phyloP scores from a whole-genome alignment of 2,329 filamentous ascomycete species.

The Coniochaeta hoffmannii region DNA sequence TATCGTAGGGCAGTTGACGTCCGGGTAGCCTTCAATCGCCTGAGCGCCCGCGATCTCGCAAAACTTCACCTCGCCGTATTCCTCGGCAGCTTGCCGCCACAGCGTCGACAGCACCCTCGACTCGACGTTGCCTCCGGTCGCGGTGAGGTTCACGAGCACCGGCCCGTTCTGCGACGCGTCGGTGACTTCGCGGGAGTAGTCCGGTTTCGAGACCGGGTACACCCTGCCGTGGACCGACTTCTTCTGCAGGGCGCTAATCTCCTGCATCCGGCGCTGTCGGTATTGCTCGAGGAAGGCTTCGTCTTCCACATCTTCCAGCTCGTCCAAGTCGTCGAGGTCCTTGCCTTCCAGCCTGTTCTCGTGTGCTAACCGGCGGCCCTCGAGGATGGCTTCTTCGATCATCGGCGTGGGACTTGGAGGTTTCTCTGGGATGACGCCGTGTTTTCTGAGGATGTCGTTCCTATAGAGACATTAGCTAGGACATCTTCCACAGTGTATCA shows the following conservation, averaged over 20 bases:
- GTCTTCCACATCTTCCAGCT: constrained; percentile 92
- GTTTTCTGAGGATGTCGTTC: constrained; percentile 97
- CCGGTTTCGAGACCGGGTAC: constrained; percentile 89
- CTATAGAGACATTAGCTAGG: constrained; percentile 39
- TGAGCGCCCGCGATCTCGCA: constrained; percentile 89
- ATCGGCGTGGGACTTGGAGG: constrained; percentile 90
- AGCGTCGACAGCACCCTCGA: constrained; percentile 76
- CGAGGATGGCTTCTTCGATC: constrained; percentile 87
- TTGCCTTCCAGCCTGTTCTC: constrained; percentile 93
- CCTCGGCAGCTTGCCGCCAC: constrained; percentile 75
- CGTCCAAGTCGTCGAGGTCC: constrained; percentile 86
- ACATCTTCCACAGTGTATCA: background rate
- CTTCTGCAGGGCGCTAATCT: constrained; percentile 67
- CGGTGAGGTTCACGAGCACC: constrained; percentile 75
- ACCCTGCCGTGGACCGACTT: constrained; percentile 82
- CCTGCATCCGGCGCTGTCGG: constrained; percentile 76
- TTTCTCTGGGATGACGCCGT: constrained; percentile 96
- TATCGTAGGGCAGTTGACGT: constrained; percentile 90
- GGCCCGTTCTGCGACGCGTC: constrained; percentile 69
- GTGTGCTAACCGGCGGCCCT: constrained; percentile 76
- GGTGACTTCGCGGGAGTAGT: constrained; percentile 86
- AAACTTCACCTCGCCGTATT: constrained; percentile 94
- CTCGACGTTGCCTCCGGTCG: constrained; percentile 75
- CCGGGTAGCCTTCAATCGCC: constrained; percentile 95
- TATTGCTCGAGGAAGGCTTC: constrained; percentile 86